A percentile compares a stretch with the other conserved stretches of the same genome.
These are phyloP conservation scores for Nepenthes alata DNA, from an alignment of 179 eudicot genomes.

Conservation along the genomic window DNA sequence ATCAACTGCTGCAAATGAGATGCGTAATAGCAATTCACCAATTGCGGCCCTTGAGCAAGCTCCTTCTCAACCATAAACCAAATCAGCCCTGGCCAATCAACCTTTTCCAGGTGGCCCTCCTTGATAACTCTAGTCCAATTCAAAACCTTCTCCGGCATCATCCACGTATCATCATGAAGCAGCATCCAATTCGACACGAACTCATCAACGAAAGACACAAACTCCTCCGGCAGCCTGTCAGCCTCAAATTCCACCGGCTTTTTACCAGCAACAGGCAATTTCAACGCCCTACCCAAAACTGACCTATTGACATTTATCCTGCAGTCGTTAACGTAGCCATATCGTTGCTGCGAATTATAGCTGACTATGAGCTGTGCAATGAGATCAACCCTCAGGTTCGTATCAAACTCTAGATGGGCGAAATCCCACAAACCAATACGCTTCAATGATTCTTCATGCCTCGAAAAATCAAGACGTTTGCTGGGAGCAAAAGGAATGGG, in stretches of 20 bases:
- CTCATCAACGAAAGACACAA: slow-evolving; percentile 38
- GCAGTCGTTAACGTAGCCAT: slow-evolving; percentile 29
- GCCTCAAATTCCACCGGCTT: slow-evolving; percentile 30
- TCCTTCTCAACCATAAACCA: slow-evolving; percentile 94
- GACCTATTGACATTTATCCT: slow-evolving; percentile 41
- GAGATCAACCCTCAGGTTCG: slow-evolving; percentile 37
- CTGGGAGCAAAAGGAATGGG: slow-evolving; percentile 54
- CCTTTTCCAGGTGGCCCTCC: slow-evolving; percentile 61
- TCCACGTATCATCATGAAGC: slow-evolving; percentile 68
- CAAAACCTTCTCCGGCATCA: slow-evolving; percentile 46
- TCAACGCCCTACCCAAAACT: slow-evolving; percentile 56
- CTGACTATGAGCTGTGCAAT: slow-evolving; percentile 40
- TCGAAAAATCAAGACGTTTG: slow-evolving; percentile 31
- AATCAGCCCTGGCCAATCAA: slow-evolving; percentile 77
- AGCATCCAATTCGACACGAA: slow-evolving; percentile 69
- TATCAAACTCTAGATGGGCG: slow-evolving; percentile 46
- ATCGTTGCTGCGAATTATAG: slow-evolving; percentile 22
- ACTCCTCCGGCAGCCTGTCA: slow-evolving; percentile 29
- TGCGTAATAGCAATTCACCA: slow-evolving; percentile 64
- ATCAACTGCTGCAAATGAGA: slow-evolving; percentile 78
- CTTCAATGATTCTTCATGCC: slow-evolving; percentile 40
- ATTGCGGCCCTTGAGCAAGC: slow-evolving; percentile 34
- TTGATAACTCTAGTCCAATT: slow-evolving; percentile 40
- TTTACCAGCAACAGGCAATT: slow-evolving; percentile 34
- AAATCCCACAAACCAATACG: slow-evolving; percentile 72